Evolutionary conservation across 2,329 filamentous ascomycete genomes (phyloP), one percentile per base, ranked within the genome.

Genomic region (Hypoxylon sp.): DNA sequence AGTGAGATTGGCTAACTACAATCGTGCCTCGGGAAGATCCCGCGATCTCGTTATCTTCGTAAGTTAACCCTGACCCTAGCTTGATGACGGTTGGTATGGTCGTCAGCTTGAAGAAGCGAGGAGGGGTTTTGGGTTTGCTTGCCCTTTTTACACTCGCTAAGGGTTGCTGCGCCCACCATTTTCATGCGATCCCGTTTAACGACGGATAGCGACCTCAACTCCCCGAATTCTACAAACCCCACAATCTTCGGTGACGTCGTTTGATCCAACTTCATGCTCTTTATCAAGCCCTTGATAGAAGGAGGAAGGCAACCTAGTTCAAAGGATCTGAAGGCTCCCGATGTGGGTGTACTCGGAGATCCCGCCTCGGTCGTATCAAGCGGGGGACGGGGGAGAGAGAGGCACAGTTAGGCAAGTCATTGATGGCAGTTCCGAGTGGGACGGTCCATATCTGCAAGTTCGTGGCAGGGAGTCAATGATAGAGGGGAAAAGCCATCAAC

Each of bases 1-100:
- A 62, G n/a, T 61, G 50, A 56, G 42, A 71, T 55, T 60, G 22
- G 55, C 53, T 30, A 53, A 58, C 44, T 58, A 50, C 20, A 25
- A 50, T 20, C 48, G 58, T 50, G 33, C 56, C 40, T 55, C 51
- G 64, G 63, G 66, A 69, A 37, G 66, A 65, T 67, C 60, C 64
- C 63, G 66, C 63, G 63, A 65, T 67, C 66, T 67, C 49, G 61
- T 64, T 67, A 61, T 64, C 51, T 58, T 65, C 63, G 66, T 57
- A 58, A 62, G 59, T 46, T 60, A 56, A 58, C 50, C 53, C 46
- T 48, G 64, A 61, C 49, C 68, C 55, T 64, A 63, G 60, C 48
- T 51, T 54, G 49, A 67, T 61, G 62, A 64, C 59, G 59, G 5
- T 5, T 5, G 5, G 65, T 50, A 63, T 53, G 50, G 50, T 57